Evolutionary conservation across 2,329 filamentous ascomycete genomes (phyloP).

Genomic region (Trichoderma sp.): DNA sequence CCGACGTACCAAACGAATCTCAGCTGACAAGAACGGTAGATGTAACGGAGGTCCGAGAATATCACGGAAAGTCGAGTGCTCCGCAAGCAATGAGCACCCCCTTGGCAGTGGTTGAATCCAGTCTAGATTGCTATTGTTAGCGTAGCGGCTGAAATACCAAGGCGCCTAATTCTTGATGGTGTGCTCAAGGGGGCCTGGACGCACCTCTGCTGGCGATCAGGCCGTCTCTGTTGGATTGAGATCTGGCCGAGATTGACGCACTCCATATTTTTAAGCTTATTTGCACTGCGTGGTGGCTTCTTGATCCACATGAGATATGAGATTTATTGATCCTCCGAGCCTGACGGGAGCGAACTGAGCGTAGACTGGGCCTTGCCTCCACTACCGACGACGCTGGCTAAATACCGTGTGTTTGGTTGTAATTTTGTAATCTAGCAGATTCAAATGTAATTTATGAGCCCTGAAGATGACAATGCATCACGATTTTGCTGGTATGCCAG

Average conservation of each 20-base stretch:
- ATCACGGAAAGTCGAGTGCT: not conserved
- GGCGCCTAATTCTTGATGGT: not conserved
- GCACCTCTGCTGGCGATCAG: not conserved
- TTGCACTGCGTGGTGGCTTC: not conserved
- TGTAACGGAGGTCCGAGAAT: not conserved
- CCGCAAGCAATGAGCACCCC: not conserved
- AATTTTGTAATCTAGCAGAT: not conserved
- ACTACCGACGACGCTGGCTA: not conserved
- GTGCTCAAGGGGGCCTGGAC: not conserved
- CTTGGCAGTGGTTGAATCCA: not conserved
- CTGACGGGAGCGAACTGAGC: not conserved
- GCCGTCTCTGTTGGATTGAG: not conserved
- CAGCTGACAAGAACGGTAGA: not conserved
- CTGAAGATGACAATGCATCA: not conserved
- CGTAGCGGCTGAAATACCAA: not conserved
- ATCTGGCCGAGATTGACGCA: not conserved
- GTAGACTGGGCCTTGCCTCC: not conserved
- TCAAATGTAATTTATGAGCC: not conserved
- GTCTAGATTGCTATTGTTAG: not conserved
- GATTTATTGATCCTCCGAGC: not conserved
- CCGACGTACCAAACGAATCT: not conserved
- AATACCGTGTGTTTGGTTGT: not conserved
- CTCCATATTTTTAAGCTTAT: slow-evolving; percentile 9
- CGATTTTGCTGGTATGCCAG: not conserved
- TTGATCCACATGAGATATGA: not conserved